These are phyloP conservation scores for Collybiopsis luxurians DNA, from an alignment of 768 basidiomycete species.

Conservation along the genomic window DNA sequence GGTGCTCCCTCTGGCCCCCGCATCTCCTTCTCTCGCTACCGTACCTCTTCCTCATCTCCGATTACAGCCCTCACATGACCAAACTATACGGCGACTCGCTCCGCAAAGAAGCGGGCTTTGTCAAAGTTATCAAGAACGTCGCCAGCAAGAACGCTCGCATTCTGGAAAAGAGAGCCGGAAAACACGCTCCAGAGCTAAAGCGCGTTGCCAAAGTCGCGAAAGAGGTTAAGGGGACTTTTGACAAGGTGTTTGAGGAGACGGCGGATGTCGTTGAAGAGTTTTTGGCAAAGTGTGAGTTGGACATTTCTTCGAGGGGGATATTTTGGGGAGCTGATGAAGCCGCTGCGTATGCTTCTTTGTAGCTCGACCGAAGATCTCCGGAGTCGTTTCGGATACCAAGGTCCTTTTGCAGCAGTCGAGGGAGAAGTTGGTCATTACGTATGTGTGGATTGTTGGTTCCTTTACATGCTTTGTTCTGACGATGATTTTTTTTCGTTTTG, in stretches of 20 bases:
- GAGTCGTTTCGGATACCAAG: constrained; percentile 92
- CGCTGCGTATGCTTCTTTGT: constrained; percentile 8
- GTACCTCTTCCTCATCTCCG: too few species aligned
- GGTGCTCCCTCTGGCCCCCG: too few species aligned
- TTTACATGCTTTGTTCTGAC: neutral
- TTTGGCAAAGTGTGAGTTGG: constrained; percentile 75
- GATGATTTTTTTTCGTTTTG: neutral
- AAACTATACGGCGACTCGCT: constrained; percentile 92
- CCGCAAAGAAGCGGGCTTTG: constrained; percentile 94
- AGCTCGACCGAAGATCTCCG: constrained; percentile 89
- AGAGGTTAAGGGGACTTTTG: constrained; percentile 92
- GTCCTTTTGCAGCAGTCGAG: constrained; percentile 86
- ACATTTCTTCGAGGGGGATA: neutral
- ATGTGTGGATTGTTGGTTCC: constrained; percentile 31
- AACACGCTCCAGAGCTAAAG: constrained; percentile 79
- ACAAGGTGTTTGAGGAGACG: constrained; percentile 94
- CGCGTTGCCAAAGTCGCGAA: constrained; percentile 69
- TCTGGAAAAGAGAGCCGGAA: constrained; percentile 73
- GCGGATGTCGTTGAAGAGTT: constrained; percentile 93
- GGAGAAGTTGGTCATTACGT: constrained; percentile 92
- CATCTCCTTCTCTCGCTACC: too few species aligned
- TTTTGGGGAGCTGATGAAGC: neutral
- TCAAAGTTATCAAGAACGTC: constrained; percentile 95
- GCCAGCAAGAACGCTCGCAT: constrained; percentile 80
- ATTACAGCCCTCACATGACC: constrained; percentile 99